Base-by-base conservation (phyloP, 2,329 filamentous ascomycete species). In the Penicillium corylophilum region DNA sequence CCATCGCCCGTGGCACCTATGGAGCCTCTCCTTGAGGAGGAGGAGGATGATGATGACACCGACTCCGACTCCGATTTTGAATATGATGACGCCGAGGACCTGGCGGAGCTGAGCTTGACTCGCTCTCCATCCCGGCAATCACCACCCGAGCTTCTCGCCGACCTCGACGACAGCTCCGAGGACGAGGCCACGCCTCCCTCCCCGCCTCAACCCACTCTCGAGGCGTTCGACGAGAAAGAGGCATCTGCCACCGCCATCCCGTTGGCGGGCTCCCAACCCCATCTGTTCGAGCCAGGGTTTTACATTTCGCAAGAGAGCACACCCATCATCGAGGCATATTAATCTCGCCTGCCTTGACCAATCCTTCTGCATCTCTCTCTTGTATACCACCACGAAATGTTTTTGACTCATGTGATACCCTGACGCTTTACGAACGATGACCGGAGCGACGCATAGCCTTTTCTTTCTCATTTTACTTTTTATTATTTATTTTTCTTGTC, bases 181-280 rank as follows among this genome's bases (percentile, higher is more conserved):
- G 88, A 91, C 72, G 85, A 89, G 61, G 75, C 79, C 43, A 77
- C 89, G 83, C 88, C 88, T 7, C 86, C 86, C 18, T 89, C 86
- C 54, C 87, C 87, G 33, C 82, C 83, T 42, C 66, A 72, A 55
- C 58, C 80, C 24, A 70, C 79, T 31, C 74, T 90, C 47, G 77
- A 82, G 54, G 73, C 79, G 36, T 88, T 90, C 65, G 75, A 80
- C 41, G 77, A 82, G 62, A 82, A 86, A 76, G 76, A 83, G 57
- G 59, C 71, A 59, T 71, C 68, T 51, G 71, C 76, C 54, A 71
- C 71, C 26, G 72, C 73, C 4, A 73, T 75, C 50, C 56, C 67
- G 8, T 59, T 74, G 47, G 58, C 66, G 2, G 65, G 62, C 33
- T 60, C 67, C 35, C 69, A 74, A 51, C 50, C 64, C 44, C 61